phyloP scores from a whole-genome alignment of 2,329 filamentous ascomycete genomes.

The Rhynchosporium agropyri region DNA sequence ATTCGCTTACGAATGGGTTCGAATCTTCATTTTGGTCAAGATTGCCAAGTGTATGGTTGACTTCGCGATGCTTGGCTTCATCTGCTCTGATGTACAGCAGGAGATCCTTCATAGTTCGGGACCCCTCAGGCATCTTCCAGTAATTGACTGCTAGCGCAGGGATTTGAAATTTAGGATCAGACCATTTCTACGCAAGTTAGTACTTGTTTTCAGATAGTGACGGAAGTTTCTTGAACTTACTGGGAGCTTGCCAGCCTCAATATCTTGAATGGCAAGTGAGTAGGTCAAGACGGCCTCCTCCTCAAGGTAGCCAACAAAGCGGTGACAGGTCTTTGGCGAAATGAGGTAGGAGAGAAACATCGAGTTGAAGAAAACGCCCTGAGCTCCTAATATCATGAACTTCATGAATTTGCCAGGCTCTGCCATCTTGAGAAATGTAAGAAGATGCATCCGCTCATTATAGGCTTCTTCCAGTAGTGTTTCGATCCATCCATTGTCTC shows the following conservation, averaged over 20 bases:
- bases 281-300: conserved; percentile 98
- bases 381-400: conserved; percentile 84
- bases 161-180: conserved; percentile 66
- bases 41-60: conserved; percentile 94
- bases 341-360: conserved; percentile 89
- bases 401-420: conserved; percentile 84
- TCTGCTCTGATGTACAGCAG: conserved; percentile 88
- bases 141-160: conserved; percentile 90
- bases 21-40: conserved; percentile 84
- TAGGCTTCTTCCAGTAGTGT: conserved; percentile 87
- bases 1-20: conserved; percentile 87
- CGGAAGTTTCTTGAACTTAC: not conserved
- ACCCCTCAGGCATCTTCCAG: conserved; percentile 89
- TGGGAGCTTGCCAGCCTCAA: conserved; percentile 82
- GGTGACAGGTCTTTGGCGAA: conserved; percentile 84
- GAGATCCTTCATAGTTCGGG: conserved; percentile 81
- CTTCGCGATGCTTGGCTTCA: conserved; percentile 85
- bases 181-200: conserved; percentile 59
- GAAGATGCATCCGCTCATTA: conserved; percentile 91
- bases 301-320: conserved; percentile 95
- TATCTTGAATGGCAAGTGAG: conserved; percentile 82
- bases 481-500: conserved; percentile 97
- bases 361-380: conserved; percentile 95
- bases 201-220: not conserved
- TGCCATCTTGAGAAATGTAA: conserved; percentile 91